These are phyloP conservation scores for Solanum clarkiae DNA, from an alignment of 257 asterid genomes.

Conservation along the genomic window DNA sequence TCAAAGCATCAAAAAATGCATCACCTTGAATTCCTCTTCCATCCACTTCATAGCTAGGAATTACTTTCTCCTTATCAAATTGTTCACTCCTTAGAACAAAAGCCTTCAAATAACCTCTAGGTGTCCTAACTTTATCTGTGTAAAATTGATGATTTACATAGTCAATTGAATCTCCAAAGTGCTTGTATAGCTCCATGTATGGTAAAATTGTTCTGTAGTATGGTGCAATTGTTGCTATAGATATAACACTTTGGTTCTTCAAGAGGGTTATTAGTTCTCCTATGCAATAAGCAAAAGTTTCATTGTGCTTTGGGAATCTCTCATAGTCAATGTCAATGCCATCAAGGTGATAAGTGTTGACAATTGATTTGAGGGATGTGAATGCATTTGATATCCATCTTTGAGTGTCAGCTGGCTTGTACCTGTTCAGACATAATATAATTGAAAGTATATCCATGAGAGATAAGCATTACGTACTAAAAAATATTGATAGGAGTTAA, in stretches of 20 bases:
- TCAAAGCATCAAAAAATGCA: conserved; percentile 41
- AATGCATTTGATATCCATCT: conserved; percentile 57
- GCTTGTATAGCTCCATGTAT: conserved; percentile 24
- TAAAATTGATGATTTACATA: conserved; percentile 65
- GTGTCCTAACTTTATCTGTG: conserved; percentile 37
- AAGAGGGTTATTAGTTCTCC: conserved; percentile 43
- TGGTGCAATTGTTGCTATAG: conserved; percentile 57
- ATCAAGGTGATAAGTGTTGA: conserved; percentile 37
- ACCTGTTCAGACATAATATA: conserved; percentile 27
- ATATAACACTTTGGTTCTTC: conserved; percentile 45
- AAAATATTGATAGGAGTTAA: background rate
- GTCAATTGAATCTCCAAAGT: conserved; percentile 33
- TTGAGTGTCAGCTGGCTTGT: conserved; percentile 23
- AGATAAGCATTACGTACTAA: background rate
- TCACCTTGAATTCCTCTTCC: conserved; percentile 83
- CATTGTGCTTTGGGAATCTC: conserved; percentile 22
- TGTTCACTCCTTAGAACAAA: conserved; percentile 24
- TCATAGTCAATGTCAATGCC: conserved; percentile 71
- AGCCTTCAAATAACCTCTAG: conserved; percentile 27
- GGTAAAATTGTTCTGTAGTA: conserved; percentile 33
- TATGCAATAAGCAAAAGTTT: conserved; percentile 46
- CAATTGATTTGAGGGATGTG: conserved; percentile 32
- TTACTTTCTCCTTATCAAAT: conserved; percentile 30
- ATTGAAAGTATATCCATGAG: accelerated
- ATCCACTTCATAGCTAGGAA: conserved; percentile 62